phyloP scores from a whole-genome alignment of 225 moss, liverwort and hornwort species.

The Rhytidiadelphus loreus region DNA sequence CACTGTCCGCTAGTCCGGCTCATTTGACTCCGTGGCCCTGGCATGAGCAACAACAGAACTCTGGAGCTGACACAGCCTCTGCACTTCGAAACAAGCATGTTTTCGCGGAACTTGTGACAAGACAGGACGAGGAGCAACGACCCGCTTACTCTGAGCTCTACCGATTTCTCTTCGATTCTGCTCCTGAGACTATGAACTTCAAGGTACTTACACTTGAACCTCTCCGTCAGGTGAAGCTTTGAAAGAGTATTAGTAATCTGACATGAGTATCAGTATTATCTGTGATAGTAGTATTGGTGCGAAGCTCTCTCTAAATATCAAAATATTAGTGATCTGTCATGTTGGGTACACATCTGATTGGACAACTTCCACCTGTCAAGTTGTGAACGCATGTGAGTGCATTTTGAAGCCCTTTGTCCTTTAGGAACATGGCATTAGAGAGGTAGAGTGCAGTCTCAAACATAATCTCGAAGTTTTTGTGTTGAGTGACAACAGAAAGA shows the following conservation, averaged over 20 bases:
- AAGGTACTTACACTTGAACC: neutral
- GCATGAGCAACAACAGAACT: neutral
- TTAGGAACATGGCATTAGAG: neutral
- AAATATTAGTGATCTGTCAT: neutral
- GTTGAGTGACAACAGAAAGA: neutral
- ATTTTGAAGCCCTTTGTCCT: neutral
- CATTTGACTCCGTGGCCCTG: neutral
- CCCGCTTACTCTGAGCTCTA: slow-evolving; percentile 17
- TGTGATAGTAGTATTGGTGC: too few relatives aligned
- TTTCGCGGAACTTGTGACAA: slow-evolving; percentile 23
- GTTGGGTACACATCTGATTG: neutral
- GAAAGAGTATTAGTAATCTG: neutral
- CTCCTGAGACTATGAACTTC: slow-evolving; percentile 1
- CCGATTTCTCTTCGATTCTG: slow-evolving; percentile 11
- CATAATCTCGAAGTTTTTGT: neutral
- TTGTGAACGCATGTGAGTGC: neutral
- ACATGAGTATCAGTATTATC: too few relatives aligned
- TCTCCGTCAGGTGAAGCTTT: neutral
- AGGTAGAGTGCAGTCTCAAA: neutral
- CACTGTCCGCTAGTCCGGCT: neutral
- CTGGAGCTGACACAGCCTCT: neutral
- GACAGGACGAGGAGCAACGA: neutral
- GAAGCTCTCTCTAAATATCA: too few relatives aligned
- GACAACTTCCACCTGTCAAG: neutral
- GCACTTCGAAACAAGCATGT: slow-evolving; percentile 10